Evolutionary conservation across 306 rosid genomes (phyloP), one percentile per base, ranked within the genome.

Genomic region (Argentina anserina): DNA sequence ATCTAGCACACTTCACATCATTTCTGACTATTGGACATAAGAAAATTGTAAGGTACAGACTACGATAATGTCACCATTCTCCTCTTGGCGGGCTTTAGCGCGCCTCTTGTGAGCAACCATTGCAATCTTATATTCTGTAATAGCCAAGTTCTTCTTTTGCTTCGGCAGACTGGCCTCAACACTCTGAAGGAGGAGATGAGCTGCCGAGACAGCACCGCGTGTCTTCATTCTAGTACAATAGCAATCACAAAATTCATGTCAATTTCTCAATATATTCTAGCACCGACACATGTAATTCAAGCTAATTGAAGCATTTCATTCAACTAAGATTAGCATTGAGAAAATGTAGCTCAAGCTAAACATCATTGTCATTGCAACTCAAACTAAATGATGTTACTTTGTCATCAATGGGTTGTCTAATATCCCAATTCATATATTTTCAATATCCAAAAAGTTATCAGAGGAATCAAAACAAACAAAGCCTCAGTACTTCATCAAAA

Each of bases 31-130:
- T n/a, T 10, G 33, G n/a, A 34, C 45, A 21, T 53, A 9, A 20
- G n/a, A 69, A 33, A 47, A n/a, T 20, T 3, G 49, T 21, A 20
- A 7, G 64, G 36, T 25, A 50, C 5, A 12, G 4, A 69, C 21
- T 21, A 36, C 33, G 73, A 76, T 29, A 9, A 42, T 34, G 62
- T 76, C 49, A 93, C 97, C 94, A 53, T 75, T 67, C 78, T 78
- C 87, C 86, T 81, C 82, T 59, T 73, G 92, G 65, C 58, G 84
- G 42, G 84, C 74, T 82, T 89, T 91, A 77, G 50, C 17, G 45
- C 87, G 85, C 72, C 97, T 88, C 83, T 86, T 93, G 52, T 86
- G 87, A 84, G 88, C 84, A 69, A 93, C 84, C 82, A 91, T 93
- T 29, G 97, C 90, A 17, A 83, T 87, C 83, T 87, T 93, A 77